phyloP scores from a whole-genome alignment of 805 yeast species.

The Wickerhamiella qilinensis region DNA sequence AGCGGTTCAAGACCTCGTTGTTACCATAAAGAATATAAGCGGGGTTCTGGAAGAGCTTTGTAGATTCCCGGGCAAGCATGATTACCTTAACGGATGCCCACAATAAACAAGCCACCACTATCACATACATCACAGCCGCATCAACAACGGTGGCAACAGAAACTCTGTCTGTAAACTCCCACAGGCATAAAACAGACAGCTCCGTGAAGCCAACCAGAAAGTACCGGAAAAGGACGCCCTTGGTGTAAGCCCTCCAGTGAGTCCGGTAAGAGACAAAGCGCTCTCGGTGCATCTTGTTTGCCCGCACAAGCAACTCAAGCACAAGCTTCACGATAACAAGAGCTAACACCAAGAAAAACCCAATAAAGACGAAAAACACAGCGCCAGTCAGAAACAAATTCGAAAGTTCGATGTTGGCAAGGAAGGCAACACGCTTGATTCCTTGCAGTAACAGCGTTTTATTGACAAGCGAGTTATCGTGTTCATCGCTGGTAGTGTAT shows the following conservation, averaged over 20 bases:
- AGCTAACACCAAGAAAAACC: conserved; percentile 42
- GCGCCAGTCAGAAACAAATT: conserved; percentile 75
- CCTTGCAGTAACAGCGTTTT: conserved; percentile 78
- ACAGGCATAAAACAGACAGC: conserved; percentile 58
- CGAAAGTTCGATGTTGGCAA: conserved; percentile 75
- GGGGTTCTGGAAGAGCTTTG: conserved; percentile 65
- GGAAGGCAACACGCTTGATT: conserved; percentile 75
- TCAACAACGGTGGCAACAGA: conserved; percentile 70
- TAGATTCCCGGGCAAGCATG: conserved; percentile 56
- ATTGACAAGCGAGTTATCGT: conserved; percentile 36
- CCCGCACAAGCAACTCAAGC: conserved; percentile 46
- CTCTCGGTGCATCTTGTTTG: conserved; percentile 41
- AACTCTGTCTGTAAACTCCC: conserved; percentile 78
- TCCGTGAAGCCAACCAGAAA: conserved; percentile 80
- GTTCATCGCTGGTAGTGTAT: conserved; percentile 31
- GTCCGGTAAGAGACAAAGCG: conserved; percentile 62
- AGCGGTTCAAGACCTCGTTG: conserved; percentile 58
- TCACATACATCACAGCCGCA: conserved; percentile 53
- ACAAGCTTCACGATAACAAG: conserved; percentile 49
- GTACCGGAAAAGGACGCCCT: conserved; percentile 77
- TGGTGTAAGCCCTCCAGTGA: conserved; percentile 40
- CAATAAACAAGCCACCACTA: conserved; percentile 40
- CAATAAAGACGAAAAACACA: conserved; percentile 62
- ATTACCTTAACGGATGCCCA: conserved; percentile 68
- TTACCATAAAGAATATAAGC: conserved; percentile 86